Base-by-base conservation (phyloP, 805 yeast species). In the Sungouiella blattae region DNA sequence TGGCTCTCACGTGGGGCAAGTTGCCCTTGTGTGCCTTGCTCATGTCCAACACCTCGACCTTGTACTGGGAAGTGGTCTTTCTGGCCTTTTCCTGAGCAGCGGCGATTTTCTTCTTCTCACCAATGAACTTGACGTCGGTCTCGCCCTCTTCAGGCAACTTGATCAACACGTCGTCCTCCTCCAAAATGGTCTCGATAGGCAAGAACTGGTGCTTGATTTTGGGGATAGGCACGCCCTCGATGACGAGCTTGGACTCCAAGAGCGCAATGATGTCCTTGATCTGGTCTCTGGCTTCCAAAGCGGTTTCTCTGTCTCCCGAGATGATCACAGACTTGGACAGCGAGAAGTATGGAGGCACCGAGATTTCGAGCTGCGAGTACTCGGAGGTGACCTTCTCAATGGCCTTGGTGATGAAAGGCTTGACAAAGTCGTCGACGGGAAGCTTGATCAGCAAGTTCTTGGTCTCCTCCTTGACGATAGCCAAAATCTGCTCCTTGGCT, bases 1-100 rank as follows among this genome's bases (percentile, higher is more conserved):
- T 69, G 26, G 79, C 73, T 42, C 77, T 76, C 7, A 95, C 96
- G 52, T 93, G 98, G 12, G 66, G 57, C 35, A 76, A 54, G 53
- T 86, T 77, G 45, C 84, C 86, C 52, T 87, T 85, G 58, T 93
- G 97, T 20, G 98, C 95, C 60, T 77, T 82, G 8, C 94, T 79
- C 58, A 93, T 80, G 51, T 88, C 95, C 53, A 93, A 70, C 23
- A 78, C 63, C 45, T 80, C 87, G 26, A 81, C 76, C 37, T 71
- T 66, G 54, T 71, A 78, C 36, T 75, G 70, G 31, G 78, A 67
- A 22, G 93, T 75, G 27, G 77, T 67, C 32, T 69, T 56, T 57
- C 80, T 75, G 11, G 91, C 86, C 40, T 62, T 64, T 18, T 67
- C 68, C 42, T 82, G 67, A 13, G 97, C 97, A 12, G 65, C 62